Base-by-base conservation (phyloP, 1,284 basidiomycete genomes). In the Tremellales sp. region DNA sequence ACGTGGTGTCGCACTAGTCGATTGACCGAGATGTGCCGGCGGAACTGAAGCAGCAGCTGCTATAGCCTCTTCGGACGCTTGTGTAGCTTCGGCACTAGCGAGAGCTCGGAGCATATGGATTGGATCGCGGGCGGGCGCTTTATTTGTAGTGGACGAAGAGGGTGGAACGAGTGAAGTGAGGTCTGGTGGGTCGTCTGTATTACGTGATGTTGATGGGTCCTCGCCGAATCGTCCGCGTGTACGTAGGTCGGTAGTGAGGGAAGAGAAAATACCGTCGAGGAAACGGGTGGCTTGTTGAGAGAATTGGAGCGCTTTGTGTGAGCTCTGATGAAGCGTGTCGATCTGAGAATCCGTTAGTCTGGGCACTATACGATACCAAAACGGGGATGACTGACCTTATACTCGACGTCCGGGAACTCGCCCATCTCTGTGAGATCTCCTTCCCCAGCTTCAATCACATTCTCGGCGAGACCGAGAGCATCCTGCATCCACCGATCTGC, bases 221-320 rank as follows among this genome's bases (percentile, higher is more conserved):
- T n/a, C n/a, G n/a, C n/a, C n/a, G n/a, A n/a, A n/a, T n/a, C n/a
- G n/a, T n/a, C n/a, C n/a, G n/a, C n/a, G n/a, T n/a, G n/a, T n/a
- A n/a, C 68, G 65, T 3, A 76, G 53, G 37, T 73, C 70, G 2
- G 60, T 52, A 0, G 70, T 56, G 8, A 76, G 66, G 0, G 68
- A 62, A 6, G 68, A 57, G 52, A 74, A 76, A 33, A 75, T 68
- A 12, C 72, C 70, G 49, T 76, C 72, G 31, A 75, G 57, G 60
- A 76, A 72, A 15, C 65, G 60, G 7, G 61, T 58, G 2, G 70
- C 60, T 53, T 71, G 69, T 7, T 58, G 49, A 3, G 68, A 65
- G 54, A 69, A 72, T 50, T 74, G 73, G 19, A 66, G 51, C 0
- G 71, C 72, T 0, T 65, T 60, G 45, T 75, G 72, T 1, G 68